These are phyloP conservation scores for Annulohypoxylon maeteangense DNA, from an alignment of 495 filamentous ascomycete species.

Conservation along the genomic window DNA sequence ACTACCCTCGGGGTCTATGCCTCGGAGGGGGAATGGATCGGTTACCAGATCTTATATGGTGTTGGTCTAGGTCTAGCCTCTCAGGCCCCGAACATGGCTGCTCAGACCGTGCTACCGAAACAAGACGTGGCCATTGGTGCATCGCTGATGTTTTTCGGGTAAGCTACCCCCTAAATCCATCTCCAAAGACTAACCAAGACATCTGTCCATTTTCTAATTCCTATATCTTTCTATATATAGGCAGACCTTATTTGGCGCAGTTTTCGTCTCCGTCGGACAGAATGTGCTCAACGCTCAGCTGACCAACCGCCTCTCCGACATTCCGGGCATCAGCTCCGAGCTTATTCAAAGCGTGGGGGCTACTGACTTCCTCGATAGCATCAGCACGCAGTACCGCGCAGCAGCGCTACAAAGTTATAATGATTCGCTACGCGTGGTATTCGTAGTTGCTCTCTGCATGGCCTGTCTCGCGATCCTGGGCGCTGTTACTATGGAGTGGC, in stretches of 20 bases:
- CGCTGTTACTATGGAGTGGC: neutral
- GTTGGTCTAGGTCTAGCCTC: conserved; percentile 65
- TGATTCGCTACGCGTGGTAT: neutral
- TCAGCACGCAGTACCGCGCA: neutral
- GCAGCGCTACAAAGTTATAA: neutral
- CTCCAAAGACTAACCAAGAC: neutral
- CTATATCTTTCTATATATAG: neutral
- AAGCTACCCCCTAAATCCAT: neutral
- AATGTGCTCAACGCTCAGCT: neutral
- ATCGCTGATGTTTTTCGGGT: conserved; percentile 1
- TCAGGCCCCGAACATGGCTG: conserved; percentile 45
- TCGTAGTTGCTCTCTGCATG: neutral
- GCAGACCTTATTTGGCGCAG: neutral
- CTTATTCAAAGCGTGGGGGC: neutral
- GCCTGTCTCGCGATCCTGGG: neutral
- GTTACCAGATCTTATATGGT: conserved; percentile 70
- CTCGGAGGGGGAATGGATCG: conserved; percentile 62
- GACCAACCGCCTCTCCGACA: neutral
- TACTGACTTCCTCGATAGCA: neutral
- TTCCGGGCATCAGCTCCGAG: neutral
- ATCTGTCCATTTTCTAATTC: neutral
- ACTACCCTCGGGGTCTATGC: conserved; percentile 61
- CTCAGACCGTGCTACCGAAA: neutral
- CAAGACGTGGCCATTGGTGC: neutral
- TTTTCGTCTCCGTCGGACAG: neutral